Evolutionary conservation across 768 basidiomycete species (phyloP).

Genomic region (Obba rivulosa): DNA sequence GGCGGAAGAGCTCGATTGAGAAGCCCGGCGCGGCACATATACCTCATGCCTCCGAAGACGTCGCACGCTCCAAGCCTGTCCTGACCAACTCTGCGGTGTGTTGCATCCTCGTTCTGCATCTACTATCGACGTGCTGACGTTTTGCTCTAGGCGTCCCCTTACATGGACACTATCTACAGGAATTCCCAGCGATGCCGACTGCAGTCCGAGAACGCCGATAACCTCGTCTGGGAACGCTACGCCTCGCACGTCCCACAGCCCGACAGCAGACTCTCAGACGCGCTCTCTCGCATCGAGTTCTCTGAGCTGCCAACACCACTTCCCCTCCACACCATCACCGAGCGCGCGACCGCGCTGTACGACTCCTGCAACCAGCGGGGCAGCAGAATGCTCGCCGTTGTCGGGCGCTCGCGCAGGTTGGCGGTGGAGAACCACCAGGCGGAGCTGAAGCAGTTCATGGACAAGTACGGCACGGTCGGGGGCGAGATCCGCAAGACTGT

Average conservation of each 20-base stretch:
- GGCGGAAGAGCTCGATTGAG: slow-evolving; percentile 11
- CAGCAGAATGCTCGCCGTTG: slow-evolving; percentile 52
- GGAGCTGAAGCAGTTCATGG: slow-evolving; percentile 66
- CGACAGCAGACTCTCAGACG: slow-evolving; percentile 18
- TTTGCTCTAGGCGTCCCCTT: slow-evolving; percentile 26
- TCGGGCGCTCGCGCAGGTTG: slow-evolving; percentile 71
- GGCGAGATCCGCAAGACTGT: slow-evolving; percentile 75
- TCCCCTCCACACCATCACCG: slow-evolving; percentile 54
- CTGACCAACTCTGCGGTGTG: background rate
- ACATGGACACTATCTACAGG: slow-evolving; percentile 71
- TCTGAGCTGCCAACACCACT: slow-evolving; percentile 44
- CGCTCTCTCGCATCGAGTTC: slow-evolving; percentile 61
- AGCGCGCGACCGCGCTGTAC: slow-evolving; percentile 31
- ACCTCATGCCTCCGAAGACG: slow-evolving; percentile 13
- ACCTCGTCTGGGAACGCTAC: slow-evolving; percentile 66
- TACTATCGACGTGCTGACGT: background rate
- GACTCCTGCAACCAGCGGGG: slow-evolving; percentile 12
- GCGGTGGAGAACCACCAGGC: slow-evolving; percentile 64
- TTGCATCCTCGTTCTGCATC: background rate
- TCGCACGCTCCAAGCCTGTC: slow-evolving; percentile 10
- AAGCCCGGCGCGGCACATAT: slow-evolving; percentile 25
- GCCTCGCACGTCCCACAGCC: slow-evolving; percentile 24
- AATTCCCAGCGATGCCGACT: slow-evolving; percentile 42
- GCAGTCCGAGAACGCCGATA: slow-evolving; percentile 83
- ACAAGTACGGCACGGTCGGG: slow-evolving; percentile 48